phyloP scores from a whole-genome alignment of 2,329 filamentous ascomycete species.

The Elsinoe ampelina region DNA sequence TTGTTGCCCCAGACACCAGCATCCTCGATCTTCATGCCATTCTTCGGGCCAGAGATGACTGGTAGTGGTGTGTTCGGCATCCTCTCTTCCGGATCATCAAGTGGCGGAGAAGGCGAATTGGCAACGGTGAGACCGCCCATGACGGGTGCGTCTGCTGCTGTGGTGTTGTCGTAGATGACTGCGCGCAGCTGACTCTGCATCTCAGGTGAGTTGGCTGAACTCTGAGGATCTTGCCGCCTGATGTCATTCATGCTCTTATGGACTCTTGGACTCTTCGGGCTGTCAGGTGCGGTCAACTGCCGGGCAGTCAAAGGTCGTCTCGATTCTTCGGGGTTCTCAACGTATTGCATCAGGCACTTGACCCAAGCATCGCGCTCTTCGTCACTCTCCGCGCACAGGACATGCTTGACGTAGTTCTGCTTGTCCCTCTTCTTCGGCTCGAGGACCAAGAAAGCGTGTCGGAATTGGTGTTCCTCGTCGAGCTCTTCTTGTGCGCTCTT shows the following conservation, averaged over 20 bases:
- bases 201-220: conserved; percentile 17
- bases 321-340: conserved; percentile 60
- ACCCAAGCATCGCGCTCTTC: conserved; percentile 90
- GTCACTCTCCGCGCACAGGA: conserved; percentile 92
- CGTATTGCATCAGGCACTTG: conserved; percentile 77
- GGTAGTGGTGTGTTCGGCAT: conserved; percentile 19
- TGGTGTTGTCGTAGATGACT: conserved; percentile 48
- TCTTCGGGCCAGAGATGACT: conserved; percentile 72
- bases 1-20: conserved; percentile 80
- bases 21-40: conserved; percentile 76
- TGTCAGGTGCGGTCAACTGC: not conserved
- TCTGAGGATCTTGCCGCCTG: conserved; percentile 17
- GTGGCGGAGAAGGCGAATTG: conserved; percentile 27
- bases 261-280: conserved; percentile 23
- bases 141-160: conserved; percentile 49
- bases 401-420: conserved; percentile 76
- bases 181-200: conserved; percentile 22
- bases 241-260: conserved; percentile 32
- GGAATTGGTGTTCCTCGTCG: conserved; percentile 85
- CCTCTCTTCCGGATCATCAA: conserved; percentile 15
- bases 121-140: conserved; percentile 30
- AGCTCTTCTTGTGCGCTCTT: conserved; percentile 53
- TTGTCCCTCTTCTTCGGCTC: conserved; percentile 97
- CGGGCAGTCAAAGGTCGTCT: conserved; percentile 29
- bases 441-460: conserved; percentile 88